phyloP scores from a whole-genome alignment of 768 basidiomycete genomes.

The Kwoniella dendrophila region DNA sequence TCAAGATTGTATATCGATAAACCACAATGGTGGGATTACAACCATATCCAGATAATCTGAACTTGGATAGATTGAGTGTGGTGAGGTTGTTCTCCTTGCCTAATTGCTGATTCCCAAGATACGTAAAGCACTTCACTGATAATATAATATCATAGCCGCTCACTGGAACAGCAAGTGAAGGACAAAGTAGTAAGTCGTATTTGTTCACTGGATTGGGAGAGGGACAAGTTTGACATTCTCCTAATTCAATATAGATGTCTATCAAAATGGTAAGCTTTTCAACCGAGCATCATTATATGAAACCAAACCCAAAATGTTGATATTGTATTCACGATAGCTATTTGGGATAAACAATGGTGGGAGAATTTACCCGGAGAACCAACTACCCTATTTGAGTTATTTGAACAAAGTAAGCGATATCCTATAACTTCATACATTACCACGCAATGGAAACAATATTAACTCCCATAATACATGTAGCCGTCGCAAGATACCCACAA shows the following conservation, averaged over 20 bases:
- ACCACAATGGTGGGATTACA: slow-evolving; percentile 11
- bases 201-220: not conserved
- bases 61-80: slow-evolving; percentile 43
- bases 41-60: slow-evolving; percentile 38
- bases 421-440: slow-evolving; percentile 1
- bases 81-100: slow-evolving; percentile 27
- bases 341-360: slow-evolving; percentile 28
- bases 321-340: slow-evolving; percentile 24
- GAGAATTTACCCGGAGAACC: slow-evolving; percentile 33
- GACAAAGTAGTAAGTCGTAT: slow-evolving; percentile 39
- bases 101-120: not conserved
- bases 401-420: slow-evolving; percentile 46
- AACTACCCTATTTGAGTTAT: slow-evolving; percentile 45
- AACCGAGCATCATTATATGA: not conserved
- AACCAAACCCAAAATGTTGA: not conserved
- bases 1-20: slow-evolving; percentile 15
- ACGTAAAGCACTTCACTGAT: not conserved
- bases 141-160: slow-evolving; percentile 25
- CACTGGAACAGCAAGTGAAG: slow-evolving; percentile 27
- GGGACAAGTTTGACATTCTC: not conserved
- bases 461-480: slow-evolving; percentile 20
- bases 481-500: slow-evolving; percentile 50
- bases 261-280: slow-evolving; percentile 32
- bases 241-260: slow-evolving; percentile 23
- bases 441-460: not conserved